Conservation (phyloP, 2,329 filamentous ascomycete genomes). For the Chaetomium olivaceum region DNA sequence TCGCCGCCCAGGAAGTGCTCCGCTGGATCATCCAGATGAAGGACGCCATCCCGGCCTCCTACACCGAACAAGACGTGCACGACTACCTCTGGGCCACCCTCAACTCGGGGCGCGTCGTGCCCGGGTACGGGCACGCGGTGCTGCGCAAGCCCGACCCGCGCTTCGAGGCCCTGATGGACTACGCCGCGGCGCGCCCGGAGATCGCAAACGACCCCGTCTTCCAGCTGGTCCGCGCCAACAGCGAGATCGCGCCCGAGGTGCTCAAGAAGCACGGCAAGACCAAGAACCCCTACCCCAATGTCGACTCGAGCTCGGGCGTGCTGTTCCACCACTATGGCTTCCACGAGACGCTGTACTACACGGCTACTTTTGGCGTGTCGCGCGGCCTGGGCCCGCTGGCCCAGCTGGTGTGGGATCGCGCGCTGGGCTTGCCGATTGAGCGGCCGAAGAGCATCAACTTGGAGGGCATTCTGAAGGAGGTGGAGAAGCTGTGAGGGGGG, state of each 20-base stretch:
- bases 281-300: constrained; percentile 97
- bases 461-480: constrained; percentile 74
- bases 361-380: constrained; percentile 68
- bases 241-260: constrained; percentile 84
- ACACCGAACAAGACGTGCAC: constrained; percentile 78
- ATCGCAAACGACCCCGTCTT: constrained; percentile 88
- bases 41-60: constrained; percentile 74
- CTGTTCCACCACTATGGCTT: constrained; percentile 98
- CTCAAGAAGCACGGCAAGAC: constrained; percentile 96
- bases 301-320: constrained; percentile 89
- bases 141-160: constrained; percentile 95
- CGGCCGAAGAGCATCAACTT: constrained; percentile 97
- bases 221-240: constrained; percentile 91
- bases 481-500: constrained; percentile 46
- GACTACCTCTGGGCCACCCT: constrained; percentile 91
- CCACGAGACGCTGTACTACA: constrained; percentile 95
- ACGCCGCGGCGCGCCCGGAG: constrained; percentile 79
- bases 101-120: constrained; percentile 90
- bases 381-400: constrained; percentile 81
- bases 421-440: constrained; percentile 92
- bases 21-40: constrained; percentile 98
- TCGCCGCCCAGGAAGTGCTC: constrained; percentile 95
- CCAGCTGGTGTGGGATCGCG: constrained; percentile 94
- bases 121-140: constrained; percentile 93
- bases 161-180: constrained; percentile 96